These are phyloP conservation scores for Elsinoe perseae DNA, from an alignment of 2,329 filamentous ascomycete genomes.

Conservation along the genomic window DNA sequence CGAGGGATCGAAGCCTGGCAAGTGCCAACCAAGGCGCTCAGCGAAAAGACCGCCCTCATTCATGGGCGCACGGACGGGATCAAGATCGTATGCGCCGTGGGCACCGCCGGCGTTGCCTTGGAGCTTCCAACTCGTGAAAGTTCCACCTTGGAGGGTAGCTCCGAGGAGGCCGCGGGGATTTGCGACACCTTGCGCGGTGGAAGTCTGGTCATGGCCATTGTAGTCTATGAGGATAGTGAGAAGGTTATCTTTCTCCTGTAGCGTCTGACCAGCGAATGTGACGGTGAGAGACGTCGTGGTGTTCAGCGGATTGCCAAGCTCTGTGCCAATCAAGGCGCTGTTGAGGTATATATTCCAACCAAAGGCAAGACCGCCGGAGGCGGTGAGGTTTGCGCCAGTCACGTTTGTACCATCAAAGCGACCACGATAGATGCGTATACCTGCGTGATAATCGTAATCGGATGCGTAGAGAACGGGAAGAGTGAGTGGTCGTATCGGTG, in stretches of 20 bases:
- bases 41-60: slow-evolving; percentile 53
- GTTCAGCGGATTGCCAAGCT: slow-evolving; percentile 43
- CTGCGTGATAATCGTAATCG: slow-evolving; percentile 37
- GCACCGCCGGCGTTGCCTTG: slow-evolving; percentile 43
- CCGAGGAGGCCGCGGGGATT: slow-evolving; percentile 47
- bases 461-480: slow-evolving; percentile 36
- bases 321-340: slow-evolving; percentile 48
- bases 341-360: slow-evolving; percentile 55
- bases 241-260: slow-evolving; percentile 36
- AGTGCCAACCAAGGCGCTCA: slow-evolving; percentile 52
- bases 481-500: slow-evolving; percentile 32
- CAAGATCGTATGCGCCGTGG: slow-evolving; percentile 45
- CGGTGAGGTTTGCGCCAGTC: slow-evolving; percentile 36
- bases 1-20: slow-evolving; percentile 47
- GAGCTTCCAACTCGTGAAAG: slow-evolving; percentile 51
- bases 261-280: slow-evolving; percentile 45
- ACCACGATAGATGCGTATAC: slow-evolving; percentile 36
- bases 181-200: slow-evolving; percentile 39
- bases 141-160: slow-evolving; percentile 43
- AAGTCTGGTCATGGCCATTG: slow-evolving; percentile 51
- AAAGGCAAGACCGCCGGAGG: slow-evolving; percentile 46
- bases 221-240: slow-evolving; percentile 54
- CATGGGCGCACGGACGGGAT: slow-evolving; percentile 49
- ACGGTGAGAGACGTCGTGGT: slow-evolving; percentile 36
- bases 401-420: slow-evolving; percentile 34